These are phyloP conservation scores for Anthracocystis panici-leucophaei DNA, from an alignment of 1,284 basidiomycete species.

Conservation along the genomic window DNA sequence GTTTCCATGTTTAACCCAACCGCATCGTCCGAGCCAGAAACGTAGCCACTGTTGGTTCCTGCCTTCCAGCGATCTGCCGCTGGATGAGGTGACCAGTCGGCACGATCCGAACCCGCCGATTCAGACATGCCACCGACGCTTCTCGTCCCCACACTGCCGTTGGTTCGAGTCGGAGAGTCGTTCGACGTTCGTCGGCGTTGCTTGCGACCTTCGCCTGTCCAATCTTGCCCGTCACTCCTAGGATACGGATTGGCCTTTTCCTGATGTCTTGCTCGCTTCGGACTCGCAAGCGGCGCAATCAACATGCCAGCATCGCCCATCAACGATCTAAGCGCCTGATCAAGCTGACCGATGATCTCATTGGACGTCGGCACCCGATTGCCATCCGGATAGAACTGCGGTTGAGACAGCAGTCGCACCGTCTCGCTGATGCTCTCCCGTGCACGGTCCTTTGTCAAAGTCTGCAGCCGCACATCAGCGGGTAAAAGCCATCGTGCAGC, in stretches of 20 bases:
- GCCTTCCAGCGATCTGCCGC: slow-evolving; percentile 11
- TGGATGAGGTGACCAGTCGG: slow-evolving; percentile 16
- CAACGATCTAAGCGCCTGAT: slow-evolving; percentile 33
- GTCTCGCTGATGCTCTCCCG: slow-evolving; percentile 18
- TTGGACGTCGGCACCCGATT: slow-evolving; percentile 18
- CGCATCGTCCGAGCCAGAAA: neutral
- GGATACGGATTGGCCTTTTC: neutral
- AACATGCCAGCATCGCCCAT: slow-evolving; percentile 25
- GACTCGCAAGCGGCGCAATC: slow-evolving; percentile 10
- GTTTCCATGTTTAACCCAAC: slow-evolving; percentile 2
- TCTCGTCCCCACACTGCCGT: too few species aligned
- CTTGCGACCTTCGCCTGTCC: slow-evolving; percentile 1
- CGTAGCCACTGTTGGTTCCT: neutral
- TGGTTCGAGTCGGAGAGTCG: neutral
- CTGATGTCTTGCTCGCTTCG: slow-evolving; percentile 18
- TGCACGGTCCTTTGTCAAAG: slow-evolving; percentile 9
- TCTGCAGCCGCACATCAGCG: neutral
- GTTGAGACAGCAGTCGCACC: slow-evolving; percentile 25
- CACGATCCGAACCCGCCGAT: slow-evolving; percentile 14
- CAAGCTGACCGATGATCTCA: slow-evolving; percentile 31
- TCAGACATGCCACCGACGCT: slow-evolving; percentile 3
- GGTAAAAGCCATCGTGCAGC: slow-evolving; percentile 28
- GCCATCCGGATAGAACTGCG: slow-evolving; percentile 43
- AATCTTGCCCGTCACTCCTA: neutral
- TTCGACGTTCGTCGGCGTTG: slow-evolving; percentile 23